Evolutionary conservation across 306 rosid genomes (phyloP).

Genomic region (Medicago lupulina): DNA sequence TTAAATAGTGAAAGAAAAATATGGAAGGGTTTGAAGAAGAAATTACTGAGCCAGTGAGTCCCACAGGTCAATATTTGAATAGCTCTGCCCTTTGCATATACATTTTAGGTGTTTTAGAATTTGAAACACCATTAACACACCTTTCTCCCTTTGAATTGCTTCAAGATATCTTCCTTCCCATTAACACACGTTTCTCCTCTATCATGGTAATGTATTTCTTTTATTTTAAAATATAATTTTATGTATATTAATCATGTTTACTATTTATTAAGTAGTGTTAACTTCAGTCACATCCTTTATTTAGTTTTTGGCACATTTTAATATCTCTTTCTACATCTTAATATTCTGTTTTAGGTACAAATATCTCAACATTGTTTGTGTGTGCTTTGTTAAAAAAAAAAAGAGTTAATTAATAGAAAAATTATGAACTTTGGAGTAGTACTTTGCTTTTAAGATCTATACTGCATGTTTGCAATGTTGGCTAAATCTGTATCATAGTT

Average conservation of each 20-base stretch:
- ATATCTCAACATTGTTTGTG: background rate
- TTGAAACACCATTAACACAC: slow-evolving; percentile 46
- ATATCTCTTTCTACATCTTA: background rate
- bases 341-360: background rate
- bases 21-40: slow-evolving; percentile 37
- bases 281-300: background rate
- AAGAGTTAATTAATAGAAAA: background rate
- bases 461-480: background rate
- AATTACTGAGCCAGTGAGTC: slow-evolving; percentile 55
- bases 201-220: slow-evolving; percentile 45
- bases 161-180: slow-evolving; percentile 51
- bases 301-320: background rate
- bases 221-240: background rate
- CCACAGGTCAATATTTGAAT: slow-evolving; percentile 52
- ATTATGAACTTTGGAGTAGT: background rate
- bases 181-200: slow-evolving; percentile 61
- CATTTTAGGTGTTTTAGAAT: slow-evolving; percentile 51
- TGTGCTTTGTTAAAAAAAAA: background rate
- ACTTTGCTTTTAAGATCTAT: background rate
- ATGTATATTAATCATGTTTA: background rate
- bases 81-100: slow-evolving; percentile 46
- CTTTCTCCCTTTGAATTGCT: slow-evolving; percentile 20
- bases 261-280: background rate
- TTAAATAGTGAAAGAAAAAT: background rate
- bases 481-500: background rate